These are phyloP conservation scores for Neoascochyta sp. DNA, from an alignment of 2,329 filamentous ascomycete species.

Conservation along the genomic window DNA sequence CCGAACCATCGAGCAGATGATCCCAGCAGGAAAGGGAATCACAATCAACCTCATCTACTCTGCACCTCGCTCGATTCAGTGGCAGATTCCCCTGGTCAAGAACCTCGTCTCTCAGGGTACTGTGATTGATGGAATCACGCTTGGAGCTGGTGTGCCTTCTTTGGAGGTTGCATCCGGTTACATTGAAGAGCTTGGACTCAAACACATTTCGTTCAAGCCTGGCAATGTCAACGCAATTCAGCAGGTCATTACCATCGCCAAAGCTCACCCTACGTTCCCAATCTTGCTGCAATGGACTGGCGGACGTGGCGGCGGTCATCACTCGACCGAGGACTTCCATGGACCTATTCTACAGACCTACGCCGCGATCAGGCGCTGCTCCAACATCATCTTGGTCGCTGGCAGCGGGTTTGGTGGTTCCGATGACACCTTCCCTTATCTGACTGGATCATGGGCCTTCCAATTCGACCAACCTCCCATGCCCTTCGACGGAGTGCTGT, in stretches of 20 bases:
- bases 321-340: constrained; percentile 95
- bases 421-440: constrained; percentile 87
- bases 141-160: constrained; percentile 89
- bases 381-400: constrained; percentile 84
- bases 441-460: constrained; percentile 84
- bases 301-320: constrained; percentile 87
- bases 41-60: constrained; percentile 89
- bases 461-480: constrained; percentile 84
- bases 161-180: constrained; percentile 92
- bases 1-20: constrained; percentile 76
- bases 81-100: constrained; percentile 84
- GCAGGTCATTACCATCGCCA: constrained; percentile 85
- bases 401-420: constrained; percentile 89
- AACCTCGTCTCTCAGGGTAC: constrained; percentile 79
- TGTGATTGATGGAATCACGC: constrained; percentile 86
- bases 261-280: constrained; percentile 91
- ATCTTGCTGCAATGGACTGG: constrained; percentile 93
- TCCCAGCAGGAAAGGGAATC: constrained; percentile 82
- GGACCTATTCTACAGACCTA: constrained; percentile 91
- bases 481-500: constrained; percentile 89
- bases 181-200: constrained; percentile 75
- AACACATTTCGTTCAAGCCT: constrained; percentile 93
- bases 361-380: constrained; percentile 74
- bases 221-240: constrained; percentile 86
- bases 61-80: constrained; percentile 81